Base-by-base conservation (phyloP, 1,284 basidiomycete genomes). In the Malassezia brasiliensis region DNA sequence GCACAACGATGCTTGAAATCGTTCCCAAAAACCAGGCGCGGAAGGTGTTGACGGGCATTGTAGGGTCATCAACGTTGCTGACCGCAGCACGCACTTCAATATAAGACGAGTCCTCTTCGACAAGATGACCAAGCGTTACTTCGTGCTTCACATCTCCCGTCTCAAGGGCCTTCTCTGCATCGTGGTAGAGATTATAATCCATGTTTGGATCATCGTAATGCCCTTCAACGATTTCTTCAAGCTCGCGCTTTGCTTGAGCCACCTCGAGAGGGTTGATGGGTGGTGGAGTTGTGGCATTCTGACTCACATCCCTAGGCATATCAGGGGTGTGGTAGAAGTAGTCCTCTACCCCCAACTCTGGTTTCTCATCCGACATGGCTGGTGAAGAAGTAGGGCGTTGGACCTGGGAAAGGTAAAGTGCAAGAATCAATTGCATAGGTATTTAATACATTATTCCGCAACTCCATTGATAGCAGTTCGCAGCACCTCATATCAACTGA, bases 1-100 rank as follows among this genome's bases (percentile, higher is more conserved):
- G 65, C 7, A 64, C 47, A 3, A 72, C 37, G 8, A 65, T 59
- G 3, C 60, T 59, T 5, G 67, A 50, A 1, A 62, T 41, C 0
- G 69, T n/a, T 3, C 68, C 69, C 0, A 72, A 57, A 42, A 67
- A 30, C 37, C 66, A 51, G 3, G 65, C 60, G 11, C 69, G 65
- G 46, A 70, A 59, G 0, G 69, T 70, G 52, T 68, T 59, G 20
- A 59, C 53, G 3, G 68, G 68, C 62, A 67, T 66, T 8, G 50
- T 34, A 0, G 64, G 61, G 45, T 72, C 69, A 47, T 72, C 69
- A 15, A 68, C 50, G 39, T 70, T 70, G 9, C 65, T 63, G 5
- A 70, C 64, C 1, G 69, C 59, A 1, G 68, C 64, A 1, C 67
- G 64, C 28, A 72, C 69, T 53, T 72, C 67, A 0, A 62, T 54